Evolutionary conservation across 106 monocot species (phyloP), one percentile per base, ranked within the genome.

Genomic region (Dioscorea zingiberensis): DNA sequence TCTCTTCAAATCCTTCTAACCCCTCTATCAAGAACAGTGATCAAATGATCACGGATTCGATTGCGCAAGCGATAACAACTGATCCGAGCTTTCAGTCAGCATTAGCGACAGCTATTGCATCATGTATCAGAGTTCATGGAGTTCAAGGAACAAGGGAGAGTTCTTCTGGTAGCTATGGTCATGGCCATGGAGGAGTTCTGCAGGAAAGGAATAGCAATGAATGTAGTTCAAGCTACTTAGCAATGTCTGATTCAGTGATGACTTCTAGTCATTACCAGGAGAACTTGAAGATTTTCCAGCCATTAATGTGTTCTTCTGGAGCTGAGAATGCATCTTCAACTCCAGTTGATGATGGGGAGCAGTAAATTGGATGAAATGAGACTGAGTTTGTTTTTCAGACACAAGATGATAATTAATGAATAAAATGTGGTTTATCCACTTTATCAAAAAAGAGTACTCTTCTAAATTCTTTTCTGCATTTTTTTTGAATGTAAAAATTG

Each of bases 61-160:
- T 90, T 26, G 87, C 84, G 2, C 83, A 83, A 73, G 90, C 90
- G 22, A 85, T 94, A 58, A 85, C 89, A 12, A 59, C 84, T 5
- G 84, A 94, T 74, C 94, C 94, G 30, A 87, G 77, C 61, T 90
- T 94, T 66, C 87, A 78, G 53, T 87, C 94, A 19, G 87, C 83
- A 13, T 22, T 94, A 73, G 75, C 72, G 4, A 73, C 84, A 5
- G 94, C 94, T 1, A 78, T 94, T 27, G 72, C 82, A 1, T 86
- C 89, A 2, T 80, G 85, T 18, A 78, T 94, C 23, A 74, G 87
- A 6, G 73, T 25, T 3, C 67, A 67, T 58, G 63, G 58, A 48
- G 53, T 10, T 38, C 38, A 16, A 48, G 16, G 66, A 18, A 29
- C 29, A 73, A 73, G 62, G 18, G 69, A 64, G 45, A 48, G 55